Conservation (phyloP, 2,329 filamentous ascomycete genomes). For the Hypocreales sp. region DNA sequence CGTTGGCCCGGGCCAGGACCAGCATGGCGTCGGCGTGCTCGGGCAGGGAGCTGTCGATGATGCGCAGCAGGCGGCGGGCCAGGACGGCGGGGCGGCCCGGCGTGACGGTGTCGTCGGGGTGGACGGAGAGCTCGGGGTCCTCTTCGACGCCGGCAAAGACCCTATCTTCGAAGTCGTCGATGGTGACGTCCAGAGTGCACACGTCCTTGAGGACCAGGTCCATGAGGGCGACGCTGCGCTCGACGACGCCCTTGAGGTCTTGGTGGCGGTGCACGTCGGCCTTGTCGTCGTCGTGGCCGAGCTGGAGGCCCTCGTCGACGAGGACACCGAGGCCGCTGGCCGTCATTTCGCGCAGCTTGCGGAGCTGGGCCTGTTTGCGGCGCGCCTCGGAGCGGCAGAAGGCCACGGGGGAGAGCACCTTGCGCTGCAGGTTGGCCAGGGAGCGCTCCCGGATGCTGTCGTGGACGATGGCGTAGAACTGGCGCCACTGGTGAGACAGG, state of each 20-base stretch:
- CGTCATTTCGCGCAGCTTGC: constrained; percentile 60
- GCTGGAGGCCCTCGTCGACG: constrained; percentile 69
- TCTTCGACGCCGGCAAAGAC: constrained; percentile 48
- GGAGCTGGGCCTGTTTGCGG: constrained; percentile 56
- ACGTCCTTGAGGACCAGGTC: constrained; percentile 68
- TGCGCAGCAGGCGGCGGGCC: constrained; percentile 48
- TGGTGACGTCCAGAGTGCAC: constrained; percentile 43
- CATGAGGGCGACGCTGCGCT: constrained; percentile 71
- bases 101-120: constrained; percentile 28
- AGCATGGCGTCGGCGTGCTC: constrained; percentile 44
- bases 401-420: constrained; percentile 65
- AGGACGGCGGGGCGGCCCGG: constrained; percentile 40
- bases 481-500: constrained; percentile 39
- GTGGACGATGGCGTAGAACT: constrained; percentile 70
- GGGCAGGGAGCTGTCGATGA: constrained; percentile 56
- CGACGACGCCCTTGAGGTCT: constrained; percentile 56
- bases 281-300: constrained; percentile 45
- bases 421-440: constrained; percentile 52
- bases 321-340: constrained; percentile 78
- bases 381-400: constrained; percentile 60
- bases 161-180: constrained; percentile 48
- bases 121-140: constrained; percentile 40
- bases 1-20: constrained; percentile 44
- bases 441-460: constrained; percentile 61
- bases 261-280: constrained; percentile 31